Evolutionary conservation across 1,284 basidiomycete genomes (phyloP), one percentile per base, ranked within the genome.

Genomic region (Pseudomicrostroma phylloplanum): DNA sequence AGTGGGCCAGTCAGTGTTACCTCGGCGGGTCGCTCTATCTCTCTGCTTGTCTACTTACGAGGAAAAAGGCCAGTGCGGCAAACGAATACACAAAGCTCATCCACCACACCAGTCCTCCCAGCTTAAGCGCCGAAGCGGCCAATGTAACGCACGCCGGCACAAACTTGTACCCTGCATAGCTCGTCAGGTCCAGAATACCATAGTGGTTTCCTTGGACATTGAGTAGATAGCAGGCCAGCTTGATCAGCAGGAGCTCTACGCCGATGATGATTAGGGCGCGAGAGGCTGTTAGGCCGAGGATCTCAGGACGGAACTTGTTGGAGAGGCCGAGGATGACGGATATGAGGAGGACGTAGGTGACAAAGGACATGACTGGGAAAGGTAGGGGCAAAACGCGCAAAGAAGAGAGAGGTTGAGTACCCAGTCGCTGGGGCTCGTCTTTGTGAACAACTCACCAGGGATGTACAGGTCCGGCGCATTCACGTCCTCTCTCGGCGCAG

Each of bases 391-490:
- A 11, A 42, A 40, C 17, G 21, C 36, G 19, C 3, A 43, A 11
- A 42, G 23, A 19, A 25, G 48, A 46, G 13, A 23, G n/a, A 61
- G 59, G 39, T 39, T n/a, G 2, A 43, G 42, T 9, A 46, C 36
- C 19, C 46, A 25, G 41, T 40, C 30, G 13, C 39, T 21, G 1
- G 2, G 3, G 36, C 36, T 36, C 30, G 4, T 9, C 4, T 9
- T 9, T 9, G 30, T 9, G 3, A 3, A 9, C 30, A 36, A 82
- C 89, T 64, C 65, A 92, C 91, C 83, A 4, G 96, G 94, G 67
- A 98, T 97, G 80, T 98, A 98, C 25, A 97, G 82, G 81, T 98
- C 94, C 0, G 96, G 94, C 59, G 88, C 89, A 78, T 98, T 98
- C 69, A 97, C 86, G 78, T 98, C 94, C 55, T 97, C 92, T 60